These are phyloP conservation scores for Leptographium procerum DNA, from an alignment of 2,329 filamentous ascomycete species.

Conservation along the genomic window DNA sequence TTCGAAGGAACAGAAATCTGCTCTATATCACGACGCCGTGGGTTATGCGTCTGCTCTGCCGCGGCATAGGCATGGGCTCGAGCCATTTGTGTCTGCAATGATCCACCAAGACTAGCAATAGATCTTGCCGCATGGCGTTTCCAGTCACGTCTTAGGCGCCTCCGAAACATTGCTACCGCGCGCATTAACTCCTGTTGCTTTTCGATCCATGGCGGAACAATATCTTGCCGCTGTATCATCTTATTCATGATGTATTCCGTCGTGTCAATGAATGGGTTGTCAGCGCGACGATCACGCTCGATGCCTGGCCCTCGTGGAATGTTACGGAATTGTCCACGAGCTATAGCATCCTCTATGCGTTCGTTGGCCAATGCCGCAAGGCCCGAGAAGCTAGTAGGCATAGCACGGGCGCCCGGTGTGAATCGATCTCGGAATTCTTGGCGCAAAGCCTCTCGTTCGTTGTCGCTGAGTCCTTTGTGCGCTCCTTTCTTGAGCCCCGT, in stretches of 20 bases:
- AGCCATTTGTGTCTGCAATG: slow-evolving; percentile 59
- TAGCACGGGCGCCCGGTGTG: slow-evolving; percentile 54
- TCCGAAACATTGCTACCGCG: slow-evolving; percentile 58
- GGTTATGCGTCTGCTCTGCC: slow-evolving; percentile 59
- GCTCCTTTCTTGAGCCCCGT: slow-evolving; percentile 33
- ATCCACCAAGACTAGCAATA: slow-evolving; percentile 68
- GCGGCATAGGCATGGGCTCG: slow-evolving; percentile 62
- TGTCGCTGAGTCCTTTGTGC: slow-evolving; percentile 43
- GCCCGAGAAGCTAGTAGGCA: slow-evolving; percentile 69
- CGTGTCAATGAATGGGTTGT: slow-evolving; percentile 85
- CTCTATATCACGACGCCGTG: slow-evolving; percentile 34
- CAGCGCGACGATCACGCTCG: slow-evolving; percentile 68
- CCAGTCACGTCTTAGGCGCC: slow-evolving; percentile 72
- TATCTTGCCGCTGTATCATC: slow-evolving; percentile 92
- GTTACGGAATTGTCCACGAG: slow-evolving; percentile 76
- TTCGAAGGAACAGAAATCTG: slow-evolving; percentile 35
- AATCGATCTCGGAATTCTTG: slow-evolving; percentile 75
- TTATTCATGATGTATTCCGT: slow-evolving; percentile 98
- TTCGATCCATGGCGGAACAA: slow-evolving; percentile 96
- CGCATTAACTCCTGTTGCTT: slow-evolving; percentile 85
- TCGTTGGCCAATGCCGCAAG: slow-evolving; percentile 79
- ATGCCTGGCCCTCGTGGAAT: slow-evolving; percentile 69
- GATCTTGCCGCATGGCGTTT: slow-evolving; percentile 66
- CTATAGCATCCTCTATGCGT: slow-evolving; percentile 83
- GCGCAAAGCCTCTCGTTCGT: slow-evolving; percentile 61